Conservation (phyloP, 2,329 filamentous ascomycete species). For the Chrysoporthe puriensis region DNA sequence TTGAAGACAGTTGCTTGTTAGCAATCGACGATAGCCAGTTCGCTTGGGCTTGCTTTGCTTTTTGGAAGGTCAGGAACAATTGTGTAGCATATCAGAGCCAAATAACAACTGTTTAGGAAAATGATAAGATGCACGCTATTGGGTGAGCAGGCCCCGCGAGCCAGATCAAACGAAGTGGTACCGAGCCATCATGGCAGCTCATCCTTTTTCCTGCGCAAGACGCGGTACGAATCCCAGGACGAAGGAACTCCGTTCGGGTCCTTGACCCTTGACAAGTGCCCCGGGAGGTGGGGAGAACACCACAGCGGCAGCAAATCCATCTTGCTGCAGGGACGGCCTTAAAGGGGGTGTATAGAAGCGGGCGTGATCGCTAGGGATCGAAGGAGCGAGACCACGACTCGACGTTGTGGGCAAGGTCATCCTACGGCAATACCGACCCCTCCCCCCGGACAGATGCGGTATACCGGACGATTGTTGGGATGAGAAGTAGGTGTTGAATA, state of each 20-base stretch:
- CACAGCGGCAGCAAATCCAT: conserved; percentile 16
- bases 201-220: conserved; percentile 27
- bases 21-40: background rate
- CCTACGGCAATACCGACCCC: background rate
- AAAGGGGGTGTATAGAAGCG: conserved; percentile 24
- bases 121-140: background rate
- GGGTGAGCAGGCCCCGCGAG: background rate
- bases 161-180: background rate
- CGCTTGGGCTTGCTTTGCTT: background rate
- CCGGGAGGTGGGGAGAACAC: conserved; percentile 20
- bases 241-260: background rate
- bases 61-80: background rate
- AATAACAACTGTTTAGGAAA: background rate
- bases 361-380: conserved; percentile 17
- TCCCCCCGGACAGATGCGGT: conserved; percentile 18
- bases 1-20: conserved; percentile 6
- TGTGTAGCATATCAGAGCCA: background rate
- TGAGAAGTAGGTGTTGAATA: conserved; percentile 15
- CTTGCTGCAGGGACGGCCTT: conserved; percentile 19
- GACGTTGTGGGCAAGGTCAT: conserved; percentile 2
- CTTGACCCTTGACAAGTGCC: conserved; percentile 1
- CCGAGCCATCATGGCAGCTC: background rate
- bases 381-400: conserved; percentile 18
- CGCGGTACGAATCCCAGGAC: conserved; percentile 32
- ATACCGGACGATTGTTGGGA: conserved; percentile 19